A percentile compares a stretch with the other conserved stretches of the same genome.
Evolutionary conservation across 169 alveolate genomes (phyloP).

Genomic region (Theileria orientalis): DNA sequence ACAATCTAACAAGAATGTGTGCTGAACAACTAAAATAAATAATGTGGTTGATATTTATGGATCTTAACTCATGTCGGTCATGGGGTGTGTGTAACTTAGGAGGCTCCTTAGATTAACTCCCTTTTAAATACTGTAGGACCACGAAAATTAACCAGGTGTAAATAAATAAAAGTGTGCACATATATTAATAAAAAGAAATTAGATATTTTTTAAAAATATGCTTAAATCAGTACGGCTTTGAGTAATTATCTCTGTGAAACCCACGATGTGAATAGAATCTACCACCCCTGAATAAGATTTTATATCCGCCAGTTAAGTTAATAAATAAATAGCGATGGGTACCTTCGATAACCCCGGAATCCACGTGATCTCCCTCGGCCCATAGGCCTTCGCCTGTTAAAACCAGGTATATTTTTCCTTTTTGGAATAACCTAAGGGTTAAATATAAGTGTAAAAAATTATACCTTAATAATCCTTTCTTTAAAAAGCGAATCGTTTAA

Average conservation of each 20-base stretch:
- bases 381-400: slow-evolving; percentile 21
- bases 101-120: too few relatives aligned
- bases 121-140: too few relatives aligned
- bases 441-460: neutral
- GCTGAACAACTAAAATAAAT: too few relatives aligned
- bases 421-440: slow-evolving; percentile 72
- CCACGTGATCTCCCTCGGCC: slow-evolving; percentile 38
- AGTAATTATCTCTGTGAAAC: slow-evolving; percentile 53
- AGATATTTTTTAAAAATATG: neutral
- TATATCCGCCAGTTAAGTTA: neutral
- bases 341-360: slow-evolving; percentile 20
- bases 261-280: slow-evolving; percentile 53
- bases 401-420: slow-evolving; percentile 83
- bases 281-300: slow-evolving; percentile 38
- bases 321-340: neutral
- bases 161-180: too few relatives aligned
- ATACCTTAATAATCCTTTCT: slow-evolving; percentile 86
- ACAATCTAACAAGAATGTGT: too few relatives aligned
- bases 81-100: neutral
- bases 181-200: too few relatives aligned
- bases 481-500: slow-evolving; percentile 86
- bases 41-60: too few relatives aligned
- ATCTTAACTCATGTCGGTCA: neutral
- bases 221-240: slow-evolving; percentile 42
- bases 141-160: too few relatives aligned